Conservation (phyloP, 2,329 filamentous ascomycete genomes). For the Phyllosticta paracitricarpa region DNA sequence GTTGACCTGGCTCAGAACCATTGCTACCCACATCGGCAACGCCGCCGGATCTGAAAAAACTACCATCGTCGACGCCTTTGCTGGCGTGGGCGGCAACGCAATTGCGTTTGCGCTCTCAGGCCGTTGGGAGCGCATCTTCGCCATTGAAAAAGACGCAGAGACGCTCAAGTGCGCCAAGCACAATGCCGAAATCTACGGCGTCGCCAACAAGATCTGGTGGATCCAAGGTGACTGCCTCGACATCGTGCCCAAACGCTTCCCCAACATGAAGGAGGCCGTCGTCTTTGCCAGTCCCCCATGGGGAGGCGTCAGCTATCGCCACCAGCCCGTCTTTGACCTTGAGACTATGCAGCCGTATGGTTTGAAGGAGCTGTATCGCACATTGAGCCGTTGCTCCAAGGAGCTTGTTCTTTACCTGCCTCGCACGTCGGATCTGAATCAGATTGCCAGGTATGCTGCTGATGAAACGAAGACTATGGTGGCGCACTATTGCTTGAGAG, state of each 20-base stretch:
- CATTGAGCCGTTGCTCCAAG: slow-evolving; percentile 30
- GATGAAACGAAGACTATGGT: slow-evolving; percentile 26
- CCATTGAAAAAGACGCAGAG: slow-evolving; percentile 72
- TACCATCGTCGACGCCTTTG: slow-evolving; percentile 78
- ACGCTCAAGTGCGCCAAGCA: slow-evolving; percentile 84
- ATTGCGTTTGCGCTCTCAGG: slow-evolving; percentile 84
- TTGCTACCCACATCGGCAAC: slow-evolving; percentile 60
- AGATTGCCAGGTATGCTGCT: slow-evolving; percentile 25
- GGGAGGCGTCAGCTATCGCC: slow-evolving; percentile 57
- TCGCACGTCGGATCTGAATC: slow-evolving; percentile 38
- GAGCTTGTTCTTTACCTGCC: slow-evolving; percentile 71
- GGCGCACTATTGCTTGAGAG: slow-evolving; percentile 13
- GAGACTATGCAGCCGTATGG: slow-evolving; percentile 81
- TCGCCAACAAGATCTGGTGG: slow-evolving; percentile 71
- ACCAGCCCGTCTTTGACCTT: slow-evolving; percentile 68
- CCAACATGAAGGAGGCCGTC: slow-evolving; percentile 39
- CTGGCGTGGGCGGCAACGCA: slow-evolving; percentile 82
- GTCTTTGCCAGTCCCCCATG: slow-evolving; percentile 66
- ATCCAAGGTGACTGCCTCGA: slow-evolving; percentile 80
- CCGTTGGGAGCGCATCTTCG: slow-evolving; percentile 75
- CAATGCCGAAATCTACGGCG: slow-evolving; percentile 79
- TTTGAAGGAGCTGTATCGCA: slow-evolving; percentile 33
- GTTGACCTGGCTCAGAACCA: slow-evolving; percentile 43
- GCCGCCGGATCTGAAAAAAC: slow-evolving; percentile 41
- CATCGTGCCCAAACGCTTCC: slow-evolving; percentile 47